Conservation (phyloP, 345 rosid species). For the Brassica carinata region DNA sequence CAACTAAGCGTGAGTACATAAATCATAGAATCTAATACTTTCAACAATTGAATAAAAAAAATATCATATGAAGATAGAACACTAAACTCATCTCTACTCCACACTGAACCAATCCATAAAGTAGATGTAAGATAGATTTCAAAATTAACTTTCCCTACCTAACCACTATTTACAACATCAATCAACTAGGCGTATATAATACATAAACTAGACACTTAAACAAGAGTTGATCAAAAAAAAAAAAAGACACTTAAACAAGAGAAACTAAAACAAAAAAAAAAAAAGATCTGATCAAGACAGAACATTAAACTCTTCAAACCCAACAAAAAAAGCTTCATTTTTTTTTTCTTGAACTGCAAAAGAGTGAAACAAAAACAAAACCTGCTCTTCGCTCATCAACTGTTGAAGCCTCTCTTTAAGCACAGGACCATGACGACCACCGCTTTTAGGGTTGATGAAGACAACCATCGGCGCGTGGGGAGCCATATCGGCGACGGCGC, state of each 20-base stretch:
- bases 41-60: neutral
- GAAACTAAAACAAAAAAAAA: too few species aligned
- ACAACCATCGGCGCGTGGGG: constrained; percentile 83
- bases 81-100: neutral
- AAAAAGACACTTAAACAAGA: too few species aligned
- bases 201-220: too few species aligned
- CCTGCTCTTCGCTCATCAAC: constrained; percentile 88
- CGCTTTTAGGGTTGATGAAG: constrained; percentile 79
- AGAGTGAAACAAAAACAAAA: constrained; percentile 11
- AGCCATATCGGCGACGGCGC: constrained; percentile 43
- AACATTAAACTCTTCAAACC: neutral
- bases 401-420: constrained; percentile 77
- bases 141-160: too few species aligned
- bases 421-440: constrained; percentile 85
- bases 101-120: constrained; percentile 1
- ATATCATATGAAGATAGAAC: neutral
- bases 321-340: neutral
- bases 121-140: neutral
- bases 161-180: too few species aligned
- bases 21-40: neutral
- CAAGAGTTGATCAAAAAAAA: too few species aligned
- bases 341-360: neutral
- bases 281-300: neutral
- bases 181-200: too few species aligned
- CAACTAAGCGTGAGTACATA: constrained; percentile 1